These are phyloP conservation scores for Limtongozyma cylindracea DNA, from an alignment of 805 yeast species.

Conservation along the genomic window DNA sequence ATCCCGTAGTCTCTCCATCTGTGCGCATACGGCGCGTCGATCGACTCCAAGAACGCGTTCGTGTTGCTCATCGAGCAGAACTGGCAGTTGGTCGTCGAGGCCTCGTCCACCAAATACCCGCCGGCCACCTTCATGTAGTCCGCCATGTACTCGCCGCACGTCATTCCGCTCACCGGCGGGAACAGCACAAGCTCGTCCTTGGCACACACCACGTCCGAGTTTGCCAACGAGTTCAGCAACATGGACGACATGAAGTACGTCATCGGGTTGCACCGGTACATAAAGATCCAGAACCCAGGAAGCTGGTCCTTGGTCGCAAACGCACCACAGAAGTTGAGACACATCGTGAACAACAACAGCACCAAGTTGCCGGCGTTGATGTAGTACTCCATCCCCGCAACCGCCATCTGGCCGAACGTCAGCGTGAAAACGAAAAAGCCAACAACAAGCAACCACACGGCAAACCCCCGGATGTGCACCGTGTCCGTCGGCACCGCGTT, in stretches of 20 bases:
- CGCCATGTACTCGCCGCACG: not conserved
- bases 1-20: constrained; percentile 1
- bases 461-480: constrained; percentile 30
- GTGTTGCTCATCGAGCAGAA: not conserved
- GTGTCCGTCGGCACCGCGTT: constrained; percentile 19
- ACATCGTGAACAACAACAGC: constrained; percentile 28
- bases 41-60: not conserved
- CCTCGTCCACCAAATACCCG: not conserved
- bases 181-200: not conserved
- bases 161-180: not conserved
- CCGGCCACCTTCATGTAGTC: not conserved
- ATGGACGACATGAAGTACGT: constrained; percentile 23
- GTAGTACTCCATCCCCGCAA: constrained; percentile 31
- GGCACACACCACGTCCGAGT: constrained; percentile 11
- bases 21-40: not conserved
- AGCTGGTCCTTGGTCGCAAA: constrained; percentile 20
- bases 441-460: constrained; percentile 17
- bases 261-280: constrained; percentile 52
- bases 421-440: constrained; percentile 25
- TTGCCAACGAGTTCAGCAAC: constrained; percentile 15
- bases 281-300: constrained; percentile 70
- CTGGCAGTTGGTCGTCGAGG: not conserved
- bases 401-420: constrained; percentile 29
- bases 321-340: constrained; percentile 56
- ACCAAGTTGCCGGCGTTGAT: constrained; percentile 42